A percentile compares a stretch with the other conserved stretches of the same genome.
Conservation (phyloP, 2,329 filamentous ascomycete species). For the Zasmidium citrigriseum region DNA sequence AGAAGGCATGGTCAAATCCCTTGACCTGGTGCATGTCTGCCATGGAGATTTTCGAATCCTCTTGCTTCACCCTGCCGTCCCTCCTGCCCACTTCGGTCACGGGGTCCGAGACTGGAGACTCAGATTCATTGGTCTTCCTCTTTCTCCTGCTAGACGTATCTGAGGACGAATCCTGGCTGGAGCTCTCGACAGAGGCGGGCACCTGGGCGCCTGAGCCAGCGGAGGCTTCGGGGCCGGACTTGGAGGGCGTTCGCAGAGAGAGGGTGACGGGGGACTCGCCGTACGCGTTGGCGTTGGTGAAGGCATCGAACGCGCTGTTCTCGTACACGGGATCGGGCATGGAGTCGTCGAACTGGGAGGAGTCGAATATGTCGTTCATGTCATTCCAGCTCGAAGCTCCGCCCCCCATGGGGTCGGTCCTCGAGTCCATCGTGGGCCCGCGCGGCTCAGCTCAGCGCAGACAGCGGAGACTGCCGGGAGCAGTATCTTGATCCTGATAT, state of each 20-base stretch:
- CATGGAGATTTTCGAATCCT: slow-evolving; percentile 31
- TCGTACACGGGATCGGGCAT: slow-evolving; percentile 30
- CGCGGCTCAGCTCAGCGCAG: background rate
- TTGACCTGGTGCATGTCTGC: slow-evolving; percentile 25
- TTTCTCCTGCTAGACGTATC: slow-evolving; percentile 43
- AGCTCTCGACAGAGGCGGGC: slow-evolving; percentile 40
- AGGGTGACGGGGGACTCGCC: slow-evolving; percentile 27
- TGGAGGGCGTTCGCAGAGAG: slow-evolving; percentile 31
- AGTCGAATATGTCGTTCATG: slow-evolving; percentile 22
- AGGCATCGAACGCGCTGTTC: slow-evolving; percentile 18
- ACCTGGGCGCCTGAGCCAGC: slow-evolving; percentile 14
- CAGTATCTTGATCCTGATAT: background rate
- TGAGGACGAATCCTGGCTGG: slow-evolving; percentile 44
- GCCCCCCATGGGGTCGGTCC: slow-evolving; percentile 12
- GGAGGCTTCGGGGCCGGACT: slow-evolving; percentile 21
- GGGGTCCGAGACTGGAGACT: slow-evolving; percentile 37
- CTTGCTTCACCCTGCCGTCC: slow-evolving; percentile 28
- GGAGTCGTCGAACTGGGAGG: slow-evolving; percentile 25
- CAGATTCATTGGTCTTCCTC: slow-evolving; percentile 39
- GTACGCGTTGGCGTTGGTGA: slow-evolving; percentile 29
- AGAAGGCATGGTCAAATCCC: slow-evolving; percentile 31
- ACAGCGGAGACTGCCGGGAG: background rate
- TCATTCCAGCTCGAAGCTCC: slow-evolving; percentile 21
- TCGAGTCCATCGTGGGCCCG: slow-evolving; percentile 14
- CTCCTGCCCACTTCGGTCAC: slow-evolving; percentile 22